Percentiles rank a stretch among this genome's conserved stretches.
Conservation (phyloP, 768 basidiomycete species). For the Kwoniella dendrophila region DNA sequence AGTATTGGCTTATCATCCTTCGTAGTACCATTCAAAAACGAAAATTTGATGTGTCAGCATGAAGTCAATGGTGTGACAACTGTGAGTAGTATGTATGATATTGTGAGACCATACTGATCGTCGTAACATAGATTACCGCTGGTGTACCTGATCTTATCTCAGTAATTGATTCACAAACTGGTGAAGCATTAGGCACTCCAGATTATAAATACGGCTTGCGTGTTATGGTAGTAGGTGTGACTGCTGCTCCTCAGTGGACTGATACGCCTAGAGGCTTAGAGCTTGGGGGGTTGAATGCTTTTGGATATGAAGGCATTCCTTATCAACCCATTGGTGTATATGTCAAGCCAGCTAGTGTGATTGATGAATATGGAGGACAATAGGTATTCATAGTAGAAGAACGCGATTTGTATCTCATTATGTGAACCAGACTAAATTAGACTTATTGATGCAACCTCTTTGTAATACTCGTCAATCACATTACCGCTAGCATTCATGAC, state of each 20-base stretch:
- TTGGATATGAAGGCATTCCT: slow-evolving; percentile 58
- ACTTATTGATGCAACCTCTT: background rate
- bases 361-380: slow-evolving; percentile 31
- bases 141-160: slow-evolving; percentile 69
- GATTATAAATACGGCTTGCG: slow-evolving; percentile 67
- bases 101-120: background rate
- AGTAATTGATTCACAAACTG: slow-evolving; percentile 67
- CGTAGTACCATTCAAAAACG: slow-evolving; percentile 46
- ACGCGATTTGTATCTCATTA: background rate
- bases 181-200: slow-evolving; percentile 65
- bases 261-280: slow-evolving; percentile 61
- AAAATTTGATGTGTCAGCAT: slow-evolving; percentile 36
- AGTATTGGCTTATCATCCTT: background rate
- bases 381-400: background rate
- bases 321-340: slow-evolving; percentile 29
- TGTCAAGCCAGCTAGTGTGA: slow-evolving; percentile 30
- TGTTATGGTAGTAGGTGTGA: slow-evolving; percentile 62
- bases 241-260: slow-evolving; percentile 65
- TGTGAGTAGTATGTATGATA: slow-evolving; percentile 12
- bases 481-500: background rate
- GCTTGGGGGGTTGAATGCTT: slow-evolving; percentile 63
- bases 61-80: slow-evolving; percentile 21
- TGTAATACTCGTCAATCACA: slow-evolving; percentile 2
- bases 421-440: background rate
- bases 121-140: slow-evolving; percentile 56